Evolutionary conservation across 148 eudicot species (phyloP).

Genomic region (Vaccinium darrowii): DNA sequence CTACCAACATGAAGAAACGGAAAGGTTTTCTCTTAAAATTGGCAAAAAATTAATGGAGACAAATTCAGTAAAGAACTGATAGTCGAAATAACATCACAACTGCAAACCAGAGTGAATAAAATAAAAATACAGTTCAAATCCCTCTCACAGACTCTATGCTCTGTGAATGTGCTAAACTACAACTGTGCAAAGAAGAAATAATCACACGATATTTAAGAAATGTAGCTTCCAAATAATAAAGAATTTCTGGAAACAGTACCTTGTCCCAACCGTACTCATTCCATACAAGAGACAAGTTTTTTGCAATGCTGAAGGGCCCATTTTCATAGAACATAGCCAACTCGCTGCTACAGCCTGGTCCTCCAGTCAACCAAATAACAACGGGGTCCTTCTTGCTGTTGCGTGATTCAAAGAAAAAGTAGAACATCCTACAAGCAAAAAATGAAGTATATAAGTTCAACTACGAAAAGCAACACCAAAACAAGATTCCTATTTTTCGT

Average conservation of each 20-base stretch:
- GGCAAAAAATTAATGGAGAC: neutral
- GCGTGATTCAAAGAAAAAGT: conserved; percentile 91
- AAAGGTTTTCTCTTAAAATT: neutral
- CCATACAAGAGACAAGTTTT: conserved; percentile 74
- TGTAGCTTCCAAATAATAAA: neutral
- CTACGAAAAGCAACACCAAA: neutral
- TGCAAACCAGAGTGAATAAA: neutral
- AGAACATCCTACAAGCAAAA: conserved; percentile 67
- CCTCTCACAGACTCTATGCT: neutral
- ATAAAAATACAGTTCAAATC: neutral
- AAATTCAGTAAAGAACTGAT: neutral
- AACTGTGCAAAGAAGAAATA: neutral
- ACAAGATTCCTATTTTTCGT: neutral
- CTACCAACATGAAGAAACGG: neutral
- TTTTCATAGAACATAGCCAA: conserved; percentile 93
- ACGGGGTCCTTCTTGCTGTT: conserved; percentile 69
- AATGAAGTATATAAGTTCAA: conserved; percentile 8
- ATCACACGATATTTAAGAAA: neutral
- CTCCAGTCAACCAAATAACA: conserved; percentile 94
- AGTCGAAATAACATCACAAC: neutral
- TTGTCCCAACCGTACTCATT: conserved; percentile 91
- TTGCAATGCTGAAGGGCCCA: conserved; percentile 75
- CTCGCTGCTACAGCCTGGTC: conserved; percentile 98
- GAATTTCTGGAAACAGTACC: conserved; percentile 36
- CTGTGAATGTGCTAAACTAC: neutral